Base-by-base conservation (phyloP, 192 early-diverging fungal species). In the Backusella tuberculispora region DNA sequence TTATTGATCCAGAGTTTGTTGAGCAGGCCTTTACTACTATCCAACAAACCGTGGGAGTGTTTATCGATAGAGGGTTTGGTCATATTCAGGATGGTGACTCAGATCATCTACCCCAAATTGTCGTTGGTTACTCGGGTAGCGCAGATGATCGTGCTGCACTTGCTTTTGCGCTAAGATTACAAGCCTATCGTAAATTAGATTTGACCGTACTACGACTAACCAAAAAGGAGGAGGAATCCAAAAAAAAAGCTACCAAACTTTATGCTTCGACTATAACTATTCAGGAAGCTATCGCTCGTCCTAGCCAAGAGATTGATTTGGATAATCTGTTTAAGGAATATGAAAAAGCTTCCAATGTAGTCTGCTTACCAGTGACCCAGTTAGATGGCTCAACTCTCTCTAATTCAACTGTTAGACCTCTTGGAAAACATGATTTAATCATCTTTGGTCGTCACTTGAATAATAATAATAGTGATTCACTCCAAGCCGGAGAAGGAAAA, bases 121-220 rank as follows among this genome's bases (percentile, higher is more conserved):
- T 95, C 4, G 87, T 96, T 21, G 88, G 90, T 15, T 92, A 93
- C 76, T 77, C 90, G 63, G 94, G 94, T 14, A 88, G 91, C 1
- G 63, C 75, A 2, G 95, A 97, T 73, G 94, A 96, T 81, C 85
- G 88, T 76, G 88, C 90, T 47, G 88, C 90, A 0, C 50, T 90
- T 0, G 69, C 80, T 2, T 76, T 94, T 42, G 88, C 89, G 0
- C 78, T 88, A 34, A 83, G 84, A 4, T 69, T 95, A 29, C 83
- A 76, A 71, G 85, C 40, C 14, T 83, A 82, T 47, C 80, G 85
- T 7, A 73, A 76, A 2, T 87, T 85, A 5, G 83, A 83, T 66
- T 86, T 92, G 3, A 78, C 85, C 1, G 78, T 92, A 3, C 76
- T 88, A 68, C 83, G 87, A 48, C 74, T 86, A 60, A 21, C 24